phyloP scores from a whole-genome alignment of 805 yeast genomes.

The Wickerhamiella parazyma region DNA sequence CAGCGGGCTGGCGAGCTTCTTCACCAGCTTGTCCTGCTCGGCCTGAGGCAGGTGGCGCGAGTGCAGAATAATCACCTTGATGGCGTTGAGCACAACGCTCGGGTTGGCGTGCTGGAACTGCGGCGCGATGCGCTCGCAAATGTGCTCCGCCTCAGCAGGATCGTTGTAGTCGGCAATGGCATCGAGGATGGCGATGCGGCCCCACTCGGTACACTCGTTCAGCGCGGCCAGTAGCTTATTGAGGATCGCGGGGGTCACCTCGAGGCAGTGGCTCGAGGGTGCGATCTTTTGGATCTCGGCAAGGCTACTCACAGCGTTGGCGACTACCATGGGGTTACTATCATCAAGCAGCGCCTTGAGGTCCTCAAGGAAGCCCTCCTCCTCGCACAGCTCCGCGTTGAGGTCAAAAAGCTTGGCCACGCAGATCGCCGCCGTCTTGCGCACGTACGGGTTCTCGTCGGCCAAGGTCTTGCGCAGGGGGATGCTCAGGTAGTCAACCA shows the following conservation, averaged over 20 bases:
- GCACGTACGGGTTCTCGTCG: slow-evolving; percentile 93
- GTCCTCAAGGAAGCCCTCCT: slow-evolving; percentile 68
- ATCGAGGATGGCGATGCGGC: slow-evolving; percentile 75
- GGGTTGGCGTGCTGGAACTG: slow-evolving; percentile 96
- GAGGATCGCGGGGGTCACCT: slow-evolving; percentile 29
- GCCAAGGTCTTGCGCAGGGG: slow-evolving; percentile 73
- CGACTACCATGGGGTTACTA: slow-evolving; percentile 93
- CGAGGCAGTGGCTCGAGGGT: slow-evolving; percentile 36
- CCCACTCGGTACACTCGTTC: slow-evolving; percentile 99
- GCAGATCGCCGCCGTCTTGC: slow-evolving; percentile 95
- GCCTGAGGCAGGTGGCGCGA: slow-evolving; percentile 22
- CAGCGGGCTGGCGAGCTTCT: slow-evolving; percentile 69
- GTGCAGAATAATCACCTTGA: slow-evolving; percentile 68
- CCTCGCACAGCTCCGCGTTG: slow-evolving; percentile 65
- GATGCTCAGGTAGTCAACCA: slow-evolving; percentile 86
- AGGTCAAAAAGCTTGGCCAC: slow-evolving; percentile 90
- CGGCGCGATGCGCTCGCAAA: slow-evolving; percentile 80
- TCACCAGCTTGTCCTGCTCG: slow-evolving; percentile 36
- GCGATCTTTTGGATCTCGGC: slow-evolving; percentile 68
- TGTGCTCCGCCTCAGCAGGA: slow-evolving; percentile 60
- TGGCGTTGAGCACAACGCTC: slow-evolving; percentile 76
- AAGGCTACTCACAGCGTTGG: slow-evolving; percentile 78
- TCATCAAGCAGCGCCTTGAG: slow-evolving; percentile 62
- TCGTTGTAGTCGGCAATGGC: slow-evolving; percentile 67
- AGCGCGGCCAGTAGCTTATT: slow-evolving; percentile 62